Base-by-base conservation (phyloP, 2,329 filamentous ascomycete genomes). In the Venturia carpophila region DNA sequence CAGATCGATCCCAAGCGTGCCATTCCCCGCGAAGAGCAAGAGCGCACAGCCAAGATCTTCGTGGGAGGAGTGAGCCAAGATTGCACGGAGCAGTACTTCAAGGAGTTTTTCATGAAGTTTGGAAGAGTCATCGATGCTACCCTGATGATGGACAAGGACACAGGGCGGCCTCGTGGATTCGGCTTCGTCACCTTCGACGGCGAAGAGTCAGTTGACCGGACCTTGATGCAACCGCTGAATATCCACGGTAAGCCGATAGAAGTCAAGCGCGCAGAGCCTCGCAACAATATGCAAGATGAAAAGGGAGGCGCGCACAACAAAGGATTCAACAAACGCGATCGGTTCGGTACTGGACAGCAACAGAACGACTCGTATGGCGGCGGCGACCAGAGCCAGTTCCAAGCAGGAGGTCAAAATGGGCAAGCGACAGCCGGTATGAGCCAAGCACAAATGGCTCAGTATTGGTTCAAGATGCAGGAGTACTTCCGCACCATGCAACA, bases 81-180 rank as follows among this genome's bases (percentile, higher is more conserved):
- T 72, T 94, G 93, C 0, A 97, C 91, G 0, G 94, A 99, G 72
- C 88, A 92, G 68, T 92, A 97, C 74, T 99, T 99, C 75, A 92
- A 91, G 73, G 88, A 94, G 67, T 99, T 96, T 78, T 99, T 99
- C 79, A 91, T 90, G 72, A 91, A 96, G 73, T 99, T 97, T 71
- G 94, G 94, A 37, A 88, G 93, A 67, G 94, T 99, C 24, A 88
- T 99, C 47, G 94, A 99, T 77, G 94, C 94, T 1, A 99, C 94
- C 0, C 85, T 99, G 2, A 99, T 99, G 94, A 99, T 99, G 87
- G 94, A 99, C 76, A 99, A 99, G 78, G 94, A 99, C 75, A 99
- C 94, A 0, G 94, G 94, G n/a, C 86, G 94, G 49, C 94, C 94
- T 2, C 85, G 94, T 73, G 94, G 94, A 1, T 99, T 99, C 72